A percentile compares a stretch with the other conserved stretches of the same genome.
Evolutionary conservation across 2,329 filamentous ascomycete genomes (phyloP).

Genomic region (Rutstroemia sp.): DNA sequence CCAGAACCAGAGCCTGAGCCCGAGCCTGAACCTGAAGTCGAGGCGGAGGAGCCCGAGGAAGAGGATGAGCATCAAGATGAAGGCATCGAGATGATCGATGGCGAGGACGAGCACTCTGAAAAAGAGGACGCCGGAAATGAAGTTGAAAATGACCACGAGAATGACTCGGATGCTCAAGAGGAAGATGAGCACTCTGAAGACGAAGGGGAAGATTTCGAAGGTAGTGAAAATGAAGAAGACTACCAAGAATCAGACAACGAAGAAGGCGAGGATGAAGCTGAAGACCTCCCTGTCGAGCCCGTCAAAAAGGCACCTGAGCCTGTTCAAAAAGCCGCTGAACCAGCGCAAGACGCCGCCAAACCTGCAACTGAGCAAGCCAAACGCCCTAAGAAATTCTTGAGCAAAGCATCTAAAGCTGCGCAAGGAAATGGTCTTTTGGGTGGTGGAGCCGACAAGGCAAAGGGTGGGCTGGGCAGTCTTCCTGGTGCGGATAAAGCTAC

Average conservation of each 20-base stretch:
- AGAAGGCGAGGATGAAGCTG: background rate
- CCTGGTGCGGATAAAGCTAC: background rate
- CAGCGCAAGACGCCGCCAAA: background rate
- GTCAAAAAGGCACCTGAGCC: background rate
- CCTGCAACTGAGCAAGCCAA: background rate
- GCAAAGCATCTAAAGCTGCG: constrained; percentile 5
- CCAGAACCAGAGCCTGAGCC: constrained; percentile 40
- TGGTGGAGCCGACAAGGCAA: background rate
- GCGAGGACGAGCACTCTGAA: background rate
- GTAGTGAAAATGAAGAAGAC: background rate
- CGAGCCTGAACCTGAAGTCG: constrained; percentile 26
- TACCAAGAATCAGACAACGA: constrained; percentile 1
- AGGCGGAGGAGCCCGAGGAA: background rate
- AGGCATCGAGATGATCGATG: constrained; percentile 3
- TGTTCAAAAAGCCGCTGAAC: background rate
- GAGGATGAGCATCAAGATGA: constrained; percentile 7
- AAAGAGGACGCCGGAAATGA: background rate
- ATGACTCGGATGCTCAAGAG: background rate
- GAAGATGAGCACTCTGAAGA: background rate
- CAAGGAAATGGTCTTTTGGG: background rate
- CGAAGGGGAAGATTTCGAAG: background rate
- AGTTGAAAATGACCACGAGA: background rate
- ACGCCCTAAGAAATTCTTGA: constrained; percentile 7
- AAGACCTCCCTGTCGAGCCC: constrained; percentile 1
- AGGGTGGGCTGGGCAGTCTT: background rate